Evolutionary conservation across 306 rosid genomes (phyloP).

Genomic region (Abrus pulchellus): DNA sequence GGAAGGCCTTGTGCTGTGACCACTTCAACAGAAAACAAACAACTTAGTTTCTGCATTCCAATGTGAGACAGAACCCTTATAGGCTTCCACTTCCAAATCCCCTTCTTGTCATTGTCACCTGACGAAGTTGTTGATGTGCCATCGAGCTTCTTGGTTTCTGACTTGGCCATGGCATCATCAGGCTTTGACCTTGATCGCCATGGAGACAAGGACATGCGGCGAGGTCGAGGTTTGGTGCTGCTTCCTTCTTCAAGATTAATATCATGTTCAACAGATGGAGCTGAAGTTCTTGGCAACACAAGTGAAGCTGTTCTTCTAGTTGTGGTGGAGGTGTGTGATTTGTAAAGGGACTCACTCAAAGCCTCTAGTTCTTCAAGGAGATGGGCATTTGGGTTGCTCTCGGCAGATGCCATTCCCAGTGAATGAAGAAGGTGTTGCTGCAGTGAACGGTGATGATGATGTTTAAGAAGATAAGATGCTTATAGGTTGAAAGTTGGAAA

Average conservation of each 20-base stretch:
- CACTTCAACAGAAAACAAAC: slow-evolving; percentile 87
- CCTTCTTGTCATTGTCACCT: slow-evolving; percentile 65
- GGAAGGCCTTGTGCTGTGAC: slow-evolving; percentile 90
- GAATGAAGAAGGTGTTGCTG: slow-evolving; percentile 15
- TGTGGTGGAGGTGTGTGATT: slow-evolving; percentile 63
- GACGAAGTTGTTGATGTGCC: slow-evolving; percentile 46
- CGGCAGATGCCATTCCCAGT: slow-evolving; percentile 61
- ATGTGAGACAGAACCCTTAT: slow-evolving; percentile 87
- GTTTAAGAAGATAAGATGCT: slow-evolving; percentile 48
- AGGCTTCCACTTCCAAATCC: slow-evolving; percentile 98
- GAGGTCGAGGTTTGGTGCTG: slow-evolving; percentile 55
- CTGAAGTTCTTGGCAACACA: slow-evolving; percentile 76
- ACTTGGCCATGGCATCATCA: slow-evolving; percentile 45
- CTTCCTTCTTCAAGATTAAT: slow-evolving; percentile 42
- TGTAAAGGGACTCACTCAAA: slow-evolving; percentile 86
- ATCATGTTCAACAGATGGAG: slow-evolving; percentile 65
- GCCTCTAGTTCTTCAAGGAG: slow-evolving; percentile 85
- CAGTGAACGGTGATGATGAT: slow-evolving; percentile 28
- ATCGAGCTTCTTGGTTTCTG: slow-evolving; percentile 54
- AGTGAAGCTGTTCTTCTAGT: slow-evolving; percentile 90
- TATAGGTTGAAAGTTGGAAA: slow-evolving; percentile 44
- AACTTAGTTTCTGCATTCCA: slow-evolving; percentile 86
- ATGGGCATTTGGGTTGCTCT: slow-evolving; percentile 70
- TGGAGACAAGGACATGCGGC: slow-evolving; percentile 91
- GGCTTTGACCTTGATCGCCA: slow-evolving; percentile 83